phyloP scores from a whole-genome alignment of 2,329 filamentous ascomycete species.

The Periconia sp. region DNA sequence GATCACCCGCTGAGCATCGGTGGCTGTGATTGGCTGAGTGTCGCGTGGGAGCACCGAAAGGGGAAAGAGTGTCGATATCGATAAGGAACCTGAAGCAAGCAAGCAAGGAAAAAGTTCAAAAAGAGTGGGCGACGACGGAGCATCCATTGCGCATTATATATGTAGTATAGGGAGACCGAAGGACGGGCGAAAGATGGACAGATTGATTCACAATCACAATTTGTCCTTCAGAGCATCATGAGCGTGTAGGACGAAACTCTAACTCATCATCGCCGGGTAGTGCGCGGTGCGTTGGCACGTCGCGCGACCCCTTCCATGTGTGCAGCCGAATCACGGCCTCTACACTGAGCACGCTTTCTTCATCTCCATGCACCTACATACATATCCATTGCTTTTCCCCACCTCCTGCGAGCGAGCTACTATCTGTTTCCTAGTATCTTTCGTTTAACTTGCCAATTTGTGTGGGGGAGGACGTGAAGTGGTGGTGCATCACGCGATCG shows the following conservation, averaged over 20 bases:
- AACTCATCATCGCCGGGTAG: not conserved
- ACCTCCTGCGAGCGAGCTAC: no score
- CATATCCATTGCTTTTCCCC: no score
- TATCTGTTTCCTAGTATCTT: no score
- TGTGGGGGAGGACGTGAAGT: no score
- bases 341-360: conserved; percentile 37
- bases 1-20: not conserved
- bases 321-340: conserved; percentile 24
- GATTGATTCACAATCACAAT: no score
- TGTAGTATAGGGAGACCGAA: no score
- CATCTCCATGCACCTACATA: conserved; percentile 19
- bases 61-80: not conserved
- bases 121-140: no score
- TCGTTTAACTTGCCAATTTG: no score
- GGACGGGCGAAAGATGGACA: no score
- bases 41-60: not conserved
- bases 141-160: no score
- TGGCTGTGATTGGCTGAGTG: not conserved
- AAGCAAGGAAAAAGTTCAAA: not conserved
- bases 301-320: conserved; percentile 23
- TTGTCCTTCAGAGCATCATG: not conserved
- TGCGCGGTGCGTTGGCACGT: conserved; percentile 24
- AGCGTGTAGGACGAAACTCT: conserved; percentile 19
- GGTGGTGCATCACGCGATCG: no score
- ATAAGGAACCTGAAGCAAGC: conserved; percentile 2